Conservation (phyloP, 805 yeast genomes). For the Pichia deserticola region DNA sequence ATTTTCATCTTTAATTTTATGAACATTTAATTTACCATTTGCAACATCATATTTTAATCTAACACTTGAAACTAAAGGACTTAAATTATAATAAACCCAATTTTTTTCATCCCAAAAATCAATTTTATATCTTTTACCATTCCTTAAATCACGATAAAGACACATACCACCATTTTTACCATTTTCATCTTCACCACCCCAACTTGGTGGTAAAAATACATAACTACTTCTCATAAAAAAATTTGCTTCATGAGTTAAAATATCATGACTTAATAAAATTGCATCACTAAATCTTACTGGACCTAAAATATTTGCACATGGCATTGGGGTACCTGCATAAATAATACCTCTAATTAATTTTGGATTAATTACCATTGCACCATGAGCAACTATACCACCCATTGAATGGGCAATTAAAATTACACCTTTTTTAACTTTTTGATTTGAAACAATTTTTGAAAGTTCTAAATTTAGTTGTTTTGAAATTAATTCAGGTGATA, state of each 20-base stretch:
- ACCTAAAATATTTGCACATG: slow-evolving; percentile 80
- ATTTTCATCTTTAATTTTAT: not conserved
- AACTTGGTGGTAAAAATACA: slow-evolving; percentile 71
- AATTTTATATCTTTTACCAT: slow-evolving; percentile 39
- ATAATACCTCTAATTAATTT: slow-evolving; percentile 63
- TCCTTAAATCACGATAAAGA: slow-evolving; percentile 57
- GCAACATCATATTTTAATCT: slow-evolving; percentile 13
- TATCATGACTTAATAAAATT: slow-evolving; percentile 63
- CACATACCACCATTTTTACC: slow-evolving; percentile 40
- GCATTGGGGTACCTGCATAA: slow-evolving; percentile 78
- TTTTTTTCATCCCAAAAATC: slow-evolving; percentile 76
- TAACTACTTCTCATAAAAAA: slow-evolving; percentile 85
- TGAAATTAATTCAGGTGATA: slow-evolving; percentile 53
- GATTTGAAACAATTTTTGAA: slow-evolving; percentile 33
- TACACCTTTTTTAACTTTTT: slow-evolving; percentile 41
- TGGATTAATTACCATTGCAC: slow-evolving; percentile 64
- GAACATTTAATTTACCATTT: not conserved
- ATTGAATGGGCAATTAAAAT: slow-evolving; percentile 83
- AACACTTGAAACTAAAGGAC: slow-evolving; percentile 55
- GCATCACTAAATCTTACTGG: slow-evolving; percentile 80
- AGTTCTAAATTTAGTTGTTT: slow-evolving; percentile 45
- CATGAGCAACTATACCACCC: slow-evolving; percentile 88
- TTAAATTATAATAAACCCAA: slow-evolving; percentile 71
- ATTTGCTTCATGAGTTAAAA: slow-evolving; percentile 72
- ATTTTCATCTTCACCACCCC: slow-evolving; percentile 10